Evolutionary conservation across 2,329 filamentous ascomycete genomes (phyloP), one percentile per base, ranked within the genome.

Genomic region (Ophiosphaerella korrae): DNA sequence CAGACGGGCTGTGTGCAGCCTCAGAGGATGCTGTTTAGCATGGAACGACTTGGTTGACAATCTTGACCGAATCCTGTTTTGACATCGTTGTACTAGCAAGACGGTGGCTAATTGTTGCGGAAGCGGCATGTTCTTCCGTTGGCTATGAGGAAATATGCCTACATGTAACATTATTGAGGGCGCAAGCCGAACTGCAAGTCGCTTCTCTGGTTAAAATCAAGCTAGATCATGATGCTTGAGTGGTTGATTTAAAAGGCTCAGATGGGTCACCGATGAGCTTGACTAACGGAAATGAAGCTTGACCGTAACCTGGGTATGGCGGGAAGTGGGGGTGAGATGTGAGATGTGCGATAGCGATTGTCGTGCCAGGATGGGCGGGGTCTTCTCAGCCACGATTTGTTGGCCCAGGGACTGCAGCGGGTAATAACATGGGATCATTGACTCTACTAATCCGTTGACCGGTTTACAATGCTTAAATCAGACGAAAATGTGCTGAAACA

Each of bases 1-100:
- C 53, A 59, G 55, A 55, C 38, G 46, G 60, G 60, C 60, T 63
- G 55, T 57, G 57, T 55, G 55, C 55, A 52, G 52, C 39, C 34
- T 41, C 14, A 32, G 26, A 34, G 43, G 48, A 41, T 45, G 38
- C 47, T 48, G 40, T 47, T 38, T 52, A 43, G 26, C 40, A 44
- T 41, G 51, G 23, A 56, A 39, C 42, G 44, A 42, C 51, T 55
- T 58, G 58, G 49, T 55, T 32, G 42, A 35, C 21, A 14, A 31
- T 52, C 48, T 39, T 53, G 55, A 55, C 53, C 51, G 36, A 50
- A 53, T 52, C 45, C 34, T 34, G 36, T 48, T 43, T 50, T 52
- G 50, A 55, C 42, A 47, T 24, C 26, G 41, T 36, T 50, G 42
- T 42, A 53, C 60, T 60, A 58, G 45, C 32, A 39, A 29, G 32